Base-by-base conservation (phyloP, 2,329 filamentous ascomycete genomes). In the Arthrobotrys sinensis region DNA sequence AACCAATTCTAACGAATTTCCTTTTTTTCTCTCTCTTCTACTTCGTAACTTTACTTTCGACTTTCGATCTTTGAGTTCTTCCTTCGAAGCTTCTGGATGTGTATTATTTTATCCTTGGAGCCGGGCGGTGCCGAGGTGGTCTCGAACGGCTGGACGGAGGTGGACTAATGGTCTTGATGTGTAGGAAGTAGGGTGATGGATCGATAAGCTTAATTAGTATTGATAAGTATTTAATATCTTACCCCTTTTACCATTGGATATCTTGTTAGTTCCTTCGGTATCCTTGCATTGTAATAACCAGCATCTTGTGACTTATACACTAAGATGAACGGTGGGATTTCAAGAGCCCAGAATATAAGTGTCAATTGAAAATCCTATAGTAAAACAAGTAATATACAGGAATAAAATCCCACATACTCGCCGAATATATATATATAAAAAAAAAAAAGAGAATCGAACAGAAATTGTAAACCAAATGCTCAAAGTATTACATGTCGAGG, bases 301-400 rank as follows among this genome's bases (percentile, higher is more conserved):
- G 34, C 34, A 36, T 36, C 4, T 36, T 36, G 12, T 45, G 40
- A 45, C 14, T 10, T 45, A 45, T 48, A 11, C 45, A 48, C 4
- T n/a, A 48, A 19, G 45, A n/a, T n/a, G n/a, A n/a, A n/a, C n/a
- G n/a, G n/a, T n/a, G n/a, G n/a, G n/a, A n/a, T n/a, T n/a, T n/a
- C n/a, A n/a, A n/a, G n/a, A n/a, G n/a, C 52, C 28, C 19, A 14
- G 7, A 19, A 24, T 57, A n/a, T 21, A 38, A 57, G 38, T 14
- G 6, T 57, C 2, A 12, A 57, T 57, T 38, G 55, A 60, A 60
- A 60, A 21, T 43, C 34, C n/a, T 38, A 24, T 43, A 43, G 14
- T 60, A 43, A n/a, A 43, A 43, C 16, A 60, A 43, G 16, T 60
- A 70, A 66, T 70, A 66, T 71, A 71, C 65, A 73, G 12, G 38